A percentile compares a stretch with the other conserved stretches of the same genome.
phyloP scores from a whole-genome alignment of 352 stramenopile genomes.

The Phytophthora cactorum region DNA sequence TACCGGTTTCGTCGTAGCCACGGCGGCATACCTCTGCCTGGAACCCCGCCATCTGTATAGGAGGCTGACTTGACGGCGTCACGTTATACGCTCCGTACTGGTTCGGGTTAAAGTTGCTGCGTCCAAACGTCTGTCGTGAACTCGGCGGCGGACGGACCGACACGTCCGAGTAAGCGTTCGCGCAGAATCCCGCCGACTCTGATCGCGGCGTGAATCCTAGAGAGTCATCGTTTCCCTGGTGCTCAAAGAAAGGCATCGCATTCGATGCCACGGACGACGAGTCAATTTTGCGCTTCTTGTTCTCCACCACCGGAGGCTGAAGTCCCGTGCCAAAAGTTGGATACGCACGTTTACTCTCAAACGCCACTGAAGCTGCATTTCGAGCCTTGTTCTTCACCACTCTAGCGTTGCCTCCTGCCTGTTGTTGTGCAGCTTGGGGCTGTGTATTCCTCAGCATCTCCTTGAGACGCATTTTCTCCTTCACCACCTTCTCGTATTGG shows the following conservation, averaged over 20 bases:
- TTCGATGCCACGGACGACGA: slow-evolving; percentile 17
- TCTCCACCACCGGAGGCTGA: slow-evolving; percentile 40
- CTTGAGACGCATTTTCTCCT: slow-evolving; percentile 78
- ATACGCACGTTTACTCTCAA: slow-evolving; percentile 37
- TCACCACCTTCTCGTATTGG: slow-evolving; percentile 85
- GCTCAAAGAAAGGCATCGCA: slow-evolving; percentile 17
- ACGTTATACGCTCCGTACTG: slow-evolving; percentile 76
- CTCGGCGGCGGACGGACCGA: slow-evolving; percentile 46
- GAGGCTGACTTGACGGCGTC: slow-evolving; percentile 46
- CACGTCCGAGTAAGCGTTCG: slow-evolving; percentile 76
- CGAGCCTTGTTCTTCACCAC: slow-evolving; percentile 41
- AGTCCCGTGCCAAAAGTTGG: slow-evolving; percentile 27
- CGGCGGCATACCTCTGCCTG: slow-evolving; percentile 53
- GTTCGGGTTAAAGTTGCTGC: slow-evolving; percentile 70
- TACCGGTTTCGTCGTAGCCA: slow-evolving; percentile 79
- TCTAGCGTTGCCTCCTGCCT: slow-evolving; percentile 6
- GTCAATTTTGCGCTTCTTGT: slow-evolving; percentile 70
- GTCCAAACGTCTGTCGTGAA: slow-evolving; percentile 47
- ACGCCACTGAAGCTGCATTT: slow-evolving; percentile 8
- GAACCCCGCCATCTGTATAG: slow-evolving; percentile 42
- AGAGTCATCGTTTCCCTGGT: slow-evolving; percentile 13
- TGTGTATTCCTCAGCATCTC: slow-evolving; percentile 61
- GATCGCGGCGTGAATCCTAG: slow-evolving; percentile 35
- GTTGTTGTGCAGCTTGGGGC: slow-evolving; percentile 20
- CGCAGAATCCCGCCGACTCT: slow-evolving; percentile 49